Evolutionary conservation across 2,329 filamentous ascomycete species (phyloP).

Genomic region (Ophiostoma perfectum): DNA sequence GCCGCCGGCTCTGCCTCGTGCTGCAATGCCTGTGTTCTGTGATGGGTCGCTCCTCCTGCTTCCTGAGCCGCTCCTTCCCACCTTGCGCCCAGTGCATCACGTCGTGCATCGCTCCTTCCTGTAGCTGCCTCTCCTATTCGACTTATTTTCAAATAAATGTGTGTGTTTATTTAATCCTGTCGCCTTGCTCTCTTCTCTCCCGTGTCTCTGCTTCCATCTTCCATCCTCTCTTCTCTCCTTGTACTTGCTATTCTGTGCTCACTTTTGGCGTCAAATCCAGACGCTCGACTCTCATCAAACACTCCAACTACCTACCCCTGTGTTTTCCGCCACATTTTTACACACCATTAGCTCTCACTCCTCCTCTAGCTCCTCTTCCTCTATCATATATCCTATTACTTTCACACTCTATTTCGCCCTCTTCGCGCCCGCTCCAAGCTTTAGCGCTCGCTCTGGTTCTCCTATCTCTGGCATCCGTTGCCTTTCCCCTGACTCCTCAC

Average conservation of each 20-base stretch:
- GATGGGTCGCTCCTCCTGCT: neutral
- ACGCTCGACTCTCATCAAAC: neutral
- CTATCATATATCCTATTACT: neutral
- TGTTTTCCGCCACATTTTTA: slow-evolving; percentile 9
- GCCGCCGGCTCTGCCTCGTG: neutral
- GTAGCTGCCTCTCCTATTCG: neutral
- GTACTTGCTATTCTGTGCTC: neutral
- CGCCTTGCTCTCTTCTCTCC: neutral
- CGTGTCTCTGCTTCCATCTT: neutral
- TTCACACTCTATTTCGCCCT: neutral
- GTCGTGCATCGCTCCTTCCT: neutral
- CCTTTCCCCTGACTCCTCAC: neutral
- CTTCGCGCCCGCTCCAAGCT: neutral
- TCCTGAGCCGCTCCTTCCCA: too few relatives aligned
- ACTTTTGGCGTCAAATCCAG: neutral
- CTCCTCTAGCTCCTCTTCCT: neutral
- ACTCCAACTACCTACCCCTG: neutral
- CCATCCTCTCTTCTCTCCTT: neutral
- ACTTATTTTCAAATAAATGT: neutral
- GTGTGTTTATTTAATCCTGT: too few relatives aligned
- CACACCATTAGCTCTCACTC: slow-evolving; percentile 7
- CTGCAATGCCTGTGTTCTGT: neutral
- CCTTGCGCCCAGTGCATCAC: neutral
- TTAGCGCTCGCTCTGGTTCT: slow-evolving; percentile 6
- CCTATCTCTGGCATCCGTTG: neutral